phyloP scores from a whole-genome alignment of 108 stramenopile species.

The Schizochytrium sp. region DNA sequence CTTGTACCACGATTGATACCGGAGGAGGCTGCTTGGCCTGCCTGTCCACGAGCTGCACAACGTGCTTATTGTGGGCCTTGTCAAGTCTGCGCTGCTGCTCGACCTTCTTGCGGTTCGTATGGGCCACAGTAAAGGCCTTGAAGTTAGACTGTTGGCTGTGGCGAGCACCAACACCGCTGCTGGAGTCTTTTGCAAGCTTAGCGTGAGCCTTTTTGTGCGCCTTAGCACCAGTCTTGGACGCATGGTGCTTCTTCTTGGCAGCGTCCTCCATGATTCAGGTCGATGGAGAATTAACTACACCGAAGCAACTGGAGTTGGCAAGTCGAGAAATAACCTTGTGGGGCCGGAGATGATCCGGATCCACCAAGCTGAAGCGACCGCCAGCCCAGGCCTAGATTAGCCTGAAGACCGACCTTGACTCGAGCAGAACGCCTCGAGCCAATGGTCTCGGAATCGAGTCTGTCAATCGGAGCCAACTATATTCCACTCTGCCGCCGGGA shows the following conservation, averaged over 20 bases:
- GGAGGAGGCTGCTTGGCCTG: constrained; percentile 80
- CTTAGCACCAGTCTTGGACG: constrained; percentile 60
- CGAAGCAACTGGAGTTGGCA: neutral
- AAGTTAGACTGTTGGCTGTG: constrained; percentile 79
- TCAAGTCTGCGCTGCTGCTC: constrained; percentile 95
- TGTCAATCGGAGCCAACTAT: too few relatives aligned
- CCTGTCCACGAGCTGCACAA: constrained; percentile 85
- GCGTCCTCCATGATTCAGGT: constrained; percentile 40
- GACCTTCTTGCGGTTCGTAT: constrained; percentile 89
- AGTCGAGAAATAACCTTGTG: neutral
- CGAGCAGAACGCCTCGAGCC: too few relatives aligned
- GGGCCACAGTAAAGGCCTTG: constrained; percentile 94
- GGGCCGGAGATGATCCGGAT: neutral
- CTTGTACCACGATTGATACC: constrained; percentile 90
- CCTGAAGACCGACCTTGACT: too few relatives aligned
- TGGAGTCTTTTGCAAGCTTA: constrained; percentile 79
- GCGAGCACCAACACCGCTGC: constrained; percentile 77
- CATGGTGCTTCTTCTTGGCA: constrained; percentile 54
- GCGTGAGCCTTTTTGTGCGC: constrained; percentile 73
- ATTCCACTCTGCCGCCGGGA: too few relatives aligned
- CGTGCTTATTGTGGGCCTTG: constrained; percentile 92
- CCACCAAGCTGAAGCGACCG: too few relatives aligned
- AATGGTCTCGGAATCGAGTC: too few relatives aligned
- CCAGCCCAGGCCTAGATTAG: too few relatives aligned
- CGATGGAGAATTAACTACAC: neutral